Conservation (phyloP, 352 stramenopile genomes). For the Phytophthora cryptogea region DNA sequence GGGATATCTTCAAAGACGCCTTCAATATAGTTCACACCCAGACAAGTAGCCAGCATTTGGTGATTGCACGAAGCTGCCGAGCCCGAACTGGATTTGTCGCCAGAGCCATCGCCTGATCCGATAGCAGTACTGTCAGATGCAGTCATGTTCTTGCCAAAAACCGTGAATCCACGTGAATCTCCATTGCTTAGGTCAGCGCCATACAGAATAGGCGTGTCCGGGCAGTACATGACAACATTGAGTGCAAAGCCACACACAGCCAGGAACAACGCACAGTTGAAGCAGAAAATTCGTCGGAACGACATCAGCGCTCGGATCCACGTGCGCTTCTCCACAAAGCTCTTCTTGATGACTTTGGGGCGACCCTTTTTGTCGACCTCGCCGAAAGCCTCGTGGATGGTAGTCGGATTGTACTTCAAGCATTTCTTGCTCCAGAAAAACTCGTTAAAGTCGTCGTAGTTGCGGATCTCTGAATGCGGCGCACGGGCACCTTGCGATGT, state of each 20-base stretch:
- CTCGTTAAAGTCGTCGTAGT: slow-evolving; percentile 91
- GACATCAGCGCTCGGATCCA: slow-evolving; percentile 78
- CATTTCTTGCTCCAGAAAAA: slow-evolving; percentile 91
- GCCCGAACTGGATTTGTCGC: slow-evolving; percentile 31
- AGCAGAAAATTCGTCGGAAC: slow-evolving; percentile 86
- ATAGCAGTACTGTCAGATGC: slow-evolving; percentile 41
- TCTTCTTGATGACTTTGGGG: slow-evolving; percentile 85
- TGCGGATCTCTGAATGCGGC: slow-evolving; percentile 76
- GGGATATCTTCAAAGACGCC: slow-evolving; percentile 53
- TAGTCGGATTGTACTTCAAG: slow-evolving; percentile 73
- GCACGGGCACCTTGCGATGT: slow-evolving; percentile 76
- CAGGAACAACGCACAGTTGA: slow-evolving; percentile 78
- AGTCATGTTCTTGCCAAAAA: slow-evolving; percentile 69
- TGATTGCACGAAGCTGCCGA: slow-evolving; percentile 53
- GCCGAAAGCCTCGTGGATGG: slow-evolving; percentile 70
- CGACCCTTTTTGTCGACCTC: slow-evolving; percentile 83
- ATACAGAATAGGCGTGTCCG: slow-evolving; percentile 80
- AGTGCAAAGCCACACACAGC: slow-evolving; percentile 66
- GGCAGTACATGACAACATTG: slow-evolving; percentile 82
- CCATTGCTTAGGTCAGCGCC: slow-evolving; percentile 51
- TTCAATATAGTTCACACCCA: slow-evolving; percentile 56
- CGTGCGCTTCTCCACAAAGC: slow-evolving; percentile 79
- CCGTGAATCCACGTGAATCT: slow-evolving; percentile 50
- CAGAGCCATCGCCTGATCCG: slow-evolving; percentile 33
- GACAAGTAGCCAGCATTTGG: slow-evolving; percentile 71